Conservation (phyloP, 106 monocot genomes). For the Allium cepa region DNA sequence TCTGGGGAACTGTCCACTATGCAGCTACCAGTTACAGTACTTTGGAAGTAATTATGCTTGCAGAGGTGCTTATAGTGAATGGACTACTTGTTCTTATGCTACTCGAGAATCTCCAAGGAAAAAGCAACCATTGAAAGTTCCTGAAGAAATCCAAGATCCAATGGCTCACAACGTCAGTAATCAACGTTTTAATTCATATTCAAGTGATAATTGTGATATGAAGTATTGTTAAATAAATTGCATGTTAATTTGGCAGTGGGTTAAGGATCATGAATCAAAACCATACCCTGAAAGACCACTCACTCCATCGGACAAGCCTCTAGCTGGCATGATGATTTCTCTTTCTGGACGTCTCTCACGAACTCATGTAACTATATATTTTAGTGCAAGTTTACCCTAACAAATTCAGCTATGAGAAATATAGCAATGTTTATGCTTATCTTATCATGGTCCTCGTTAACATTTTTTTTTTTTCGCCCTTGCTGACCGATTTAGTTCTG, state of each 20-base stretch:
- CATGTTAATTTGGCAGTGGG: slow-evolving; percentile 1
- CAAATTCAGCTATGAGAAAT: too few species aligned
- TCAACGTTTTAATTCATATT: neutral
- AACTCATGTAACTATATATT: slow-evolving; percentile 33
- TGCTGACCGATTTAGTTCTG: neutral
- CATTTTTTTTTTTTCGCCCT: neutral
- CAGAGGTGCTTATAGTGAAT: slow-evolving; percentile 44
- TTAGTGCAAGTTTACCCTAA: too few species aligned
- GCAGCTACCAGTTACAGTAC: slow-evolving; percentile 39
- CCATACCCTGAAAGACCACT: slow-evolving; percentile 14
- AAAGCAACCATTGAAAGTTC: slow-evolving; percentile 29
- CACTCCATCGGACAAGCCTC: slow-evolving; percentile 31
- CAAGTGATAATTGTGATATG: neutral
- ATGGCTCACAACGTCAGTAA: slow-evolving; percentile 31
- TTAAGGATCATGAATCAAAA: slow-evolving; percentile 6
- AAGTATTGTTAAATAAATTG: neutral
- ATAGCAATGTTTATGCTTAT: neutral
- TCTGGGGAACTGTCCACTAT: slow-evolving; percentile 46
- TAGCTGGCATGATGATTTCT: slow-evolving; percentile 42
- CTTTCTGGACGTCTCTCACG: slow-evolving; percentile 54
- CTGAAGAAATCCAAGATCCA: slow-evolving; percentile 34
- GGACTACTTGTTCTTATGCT: slow-evolving; percentile 45
- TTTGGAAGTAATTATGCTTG: slow-evolving; percentile 47
- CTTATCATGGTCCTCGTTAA: neutral
- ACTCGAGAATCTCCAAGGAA: slow-evolving; percentile 36